These are phyloP conservation scores for Nissolia schottii DNA, from an alignment of 306 rosid species.

Conservation along the genomic window DNA sequence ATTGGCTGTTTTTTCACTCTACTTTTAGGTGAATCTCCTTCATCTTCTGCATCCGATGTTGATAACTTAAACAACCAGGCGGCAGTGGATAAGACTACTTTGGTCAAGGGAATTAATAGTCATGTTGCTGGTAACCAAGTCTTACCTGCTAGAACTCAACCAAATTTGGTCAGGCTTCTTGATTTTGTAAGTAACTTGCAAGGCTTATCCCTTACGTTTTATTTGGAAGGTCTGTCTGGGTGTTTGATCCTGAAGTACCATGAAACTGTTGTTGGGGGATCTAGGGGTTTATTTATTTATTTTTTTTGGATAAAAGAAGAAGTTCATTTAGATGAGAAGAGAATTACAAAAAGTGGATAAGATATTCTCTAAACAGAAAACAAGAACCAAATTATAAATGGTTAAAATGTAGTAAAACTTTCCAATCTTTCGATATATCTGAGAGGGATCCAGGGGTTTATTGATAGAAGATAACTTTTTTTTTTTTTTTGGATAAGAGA, in stretches of 20 bases:
- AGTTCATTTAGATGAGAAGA: too few species aligned
- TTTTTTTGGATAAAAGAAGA: too few species aligned
- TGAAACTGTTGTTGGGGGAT: neutral
- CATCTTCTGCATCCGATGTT: conserved; percentile 75
- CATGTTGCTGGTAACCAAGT: conserved; percentile 49
- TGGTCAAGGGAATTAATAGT: conserved; percentile 35
- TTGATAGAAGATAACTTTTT: too few species aligned
- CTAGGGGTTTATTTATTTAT: neutral
- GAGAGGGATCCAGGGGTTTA: too few species aligned
- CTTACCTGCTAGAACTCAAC: conserved; percentile 43
- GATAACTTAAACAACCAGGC: conserved; percentile 62
- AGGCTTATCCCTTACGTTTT: neutral
- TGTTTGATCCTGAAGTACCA: conserved; percentile 13
- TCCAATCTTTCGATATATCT: too few species aligned
- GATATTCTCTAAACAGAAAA: too few species aligned
- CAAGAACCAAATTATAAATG: too few species aligned
- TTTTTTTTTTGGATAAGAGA: too few species aligned
- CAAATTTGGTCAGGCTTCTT: conserved; percentile 53
- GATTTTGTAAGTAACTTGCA: conserved; percentile 66
- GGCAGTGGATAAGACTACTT: conserved; percentile 43
- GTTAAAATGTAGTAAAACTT: too few species aligned
- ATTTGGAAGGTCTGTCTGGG: conserved; percentile 4
- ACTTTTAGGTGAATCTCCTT: conserved; percentile 67
- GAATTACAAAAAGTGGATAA: too few species aligned
- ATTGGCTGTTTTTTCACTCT: neutral